Evolutionary conservation across 2,329 filamentous ascomycete species (phyloP).

Genomic region (Trichoderma oligosporum): DNA sequence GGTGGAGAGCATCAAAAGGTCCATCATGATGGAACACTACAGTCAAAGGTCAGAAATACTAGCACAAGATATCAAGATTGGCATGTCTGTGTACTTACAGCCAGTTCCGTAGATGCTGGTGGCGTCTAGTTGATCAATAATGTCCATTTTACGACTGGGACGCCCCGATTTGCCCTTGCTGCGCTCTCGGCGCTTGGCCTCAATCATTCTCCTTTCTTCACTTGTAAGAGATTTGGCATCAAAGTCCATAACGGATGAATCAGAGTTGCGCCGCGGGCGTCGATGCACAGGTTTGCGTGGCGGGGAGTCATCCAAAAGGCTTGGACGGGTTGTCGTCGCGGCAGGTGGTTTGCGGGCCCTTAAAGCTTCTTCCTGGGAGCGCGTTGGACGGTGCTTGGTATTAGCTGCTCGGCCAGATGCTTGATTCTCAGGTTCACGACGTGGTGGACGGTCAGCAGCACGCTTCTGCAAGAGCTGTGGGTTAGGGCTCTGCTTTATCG

Average conservation of each 20-base stretch:
- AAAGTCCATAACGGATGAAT: constrained; percentile 65
- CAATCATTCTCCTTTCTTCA: constrained; percentile 43
- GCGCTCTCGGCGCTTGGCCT: constrained; percentile 32
- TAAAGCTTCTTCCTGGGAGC: constrained; percentile 64
- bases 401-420: constrained; percentile 40
- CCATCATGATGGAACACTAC: constrained; percentile 96
- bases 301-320: constrained; percentile 38
- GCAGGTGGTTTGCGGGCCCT: constrained; percentile 42
- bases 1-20: constrained; percentile 93
- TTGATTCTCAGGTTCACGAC: constrained; percentile 41
- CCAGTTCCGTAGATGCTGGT: constrained; percentile 94
- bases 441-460: constrained; percentile 29
- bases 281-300: constrained; percentile 39
- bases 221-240: constrained; percentile 57
- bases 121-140: constrained; percentile 95
- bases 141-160: constrained; percentile 61
- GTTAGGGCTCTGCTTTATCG: constrained; percentile 33
- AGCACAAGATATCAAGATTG: background rate
- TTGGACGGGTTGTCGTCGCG: constrained; percentile 32
- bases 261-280: constrained; percentile 70
- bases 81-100: constrained; percentile 52
- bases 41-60: background rate
- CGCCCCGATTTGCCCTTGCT: constrained; percentile 49
- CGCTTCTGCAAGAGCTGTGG: constrained; percentile 38
- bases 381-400: constrained; percentile 54